Percentiles rank a stretch among this genome's conserved stretches.
Evolutionary conservation across 306 rosid genomes (phyloP).

Genomic region (Rosa lucieae): DNA sequence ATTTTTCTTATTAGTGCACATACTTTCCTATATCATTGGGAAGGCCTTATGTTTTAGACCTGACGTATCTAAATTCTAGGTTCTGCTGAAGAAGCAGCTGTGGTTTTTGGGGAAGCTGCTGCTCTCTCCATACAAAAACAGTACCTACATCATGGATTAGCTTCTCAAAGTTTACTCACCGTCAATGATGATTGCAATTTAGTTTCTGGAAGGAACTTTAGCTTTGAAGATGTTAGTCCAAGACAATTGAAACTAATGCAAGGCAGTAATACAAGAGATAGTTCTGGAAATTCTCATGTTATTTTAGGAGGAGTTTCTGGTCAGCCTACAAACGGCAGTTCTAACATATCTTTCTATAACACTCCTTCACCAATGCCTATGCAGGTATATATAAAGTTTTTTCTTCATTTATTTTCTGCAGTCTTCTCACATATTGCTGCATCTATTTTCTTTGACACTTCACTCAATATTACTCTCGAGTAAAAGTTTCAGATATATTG

Average conservation of each 20-base stretch:
- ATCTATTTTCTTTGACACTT: not conserved
- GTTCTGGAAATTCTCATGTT: slow-evolving; percentile 71
- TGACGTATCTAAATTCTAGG: slow-evolving; percentile 42
- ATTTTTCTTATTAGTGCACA: slow-evolving; percentile 13
- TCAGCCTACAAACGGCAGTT: slow-evolving; percentile 60
- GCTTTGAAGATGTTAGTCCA: slow-evolving; percentile 62
- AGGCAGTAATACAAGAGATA: slow-evolving; percentile 64
- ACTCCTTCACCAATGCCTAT: slow-evolving; percentile 87
- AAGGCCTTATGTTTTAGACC: not conserved
- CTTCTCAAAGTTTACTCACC: slow-evolving; percentile 47
- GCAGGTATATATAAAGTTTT: slow-evolving; percentile 50
- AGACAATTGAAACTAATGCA: slow-evolving; percentile 69
- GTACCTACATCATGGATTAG: slow-evolving; percentile 51
- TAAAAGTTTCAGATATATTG: not conserved
- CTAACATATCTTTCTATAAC: slow-evolving; percentile 71
- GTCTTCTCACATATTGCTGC: not conserved
- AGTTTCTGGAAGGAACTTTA: slow-evolving; percentile 51
- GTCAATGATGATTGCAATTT: slow-evolving; percentile 56
- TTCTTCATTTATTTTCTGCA: not conserved
- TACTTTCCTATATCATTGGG: not conserved
- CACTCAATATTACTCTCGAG: not conserved
- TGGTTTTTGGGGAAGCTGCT: slow-evolving; percentile 91
- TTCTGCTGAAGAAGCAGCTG: slow-evolving; percentile 91
- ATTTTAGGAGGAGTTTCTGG: slow-evolving; percentile 60
- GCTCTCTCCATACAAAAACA: slow-evolving; percentile 83